phyloP scores from a whole-genome alignment of 805 yeast species.

The Saturnispora sanitii region DNA sequence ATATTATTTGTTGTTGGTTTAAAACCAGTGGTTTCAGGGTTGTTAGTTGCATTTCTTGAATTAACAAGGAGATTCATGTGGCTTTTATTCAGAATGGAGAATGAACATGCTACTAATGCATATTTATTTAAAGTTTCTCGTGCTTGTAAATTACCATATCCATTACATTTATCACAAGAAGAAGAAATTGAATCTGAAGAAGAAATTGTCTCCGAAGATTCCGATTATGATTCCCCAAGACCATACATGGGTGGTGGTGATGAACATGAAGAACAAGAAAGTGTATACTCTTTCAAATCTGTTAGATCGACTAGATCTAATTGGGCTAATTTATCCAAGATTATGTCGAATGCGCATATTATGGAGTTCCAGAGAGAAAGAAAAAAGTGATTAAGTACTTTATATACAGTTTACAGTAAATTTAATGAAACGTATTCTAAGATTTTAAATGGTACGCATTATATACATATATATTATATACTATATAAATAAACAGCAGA shows the following conservation, averaged over 20 bases:
- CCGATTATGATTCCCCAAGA: not conserved
- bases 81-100: constrained; percentile 89
- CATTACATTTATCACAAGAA: constrained; percentile 24
- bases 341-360: constrained; percentile 67
- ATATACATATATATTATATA: no score
- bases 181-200: constrained; percentile 8
- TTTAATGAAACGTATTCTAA: no score
- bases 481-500: no score
- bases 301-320: constrained; percentile 7
- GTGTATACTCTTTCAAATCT: constrained; percentile 19
- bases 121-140: constrained; percentile 76
- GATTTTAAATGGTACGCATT: no score
- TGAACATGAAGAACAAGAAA: no score
- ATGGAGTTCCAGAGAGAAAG: constrained; percentile 71
- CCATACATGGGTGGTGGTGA: not conserved
- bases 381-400: no score
- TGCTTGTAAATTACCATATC: constrained; percentile 81
- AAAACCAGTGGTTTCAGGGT: constrained; percentile 81
- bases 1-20: constrained; percentile 60
- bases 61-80: constrained; percentile 75
- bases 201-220: not conserved
- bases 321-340: constrained; percentile 34
- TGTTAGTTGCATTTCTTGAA: constrained; percentile 75
- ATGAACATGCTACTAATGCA: constrained; percentile 90
- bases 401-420: no score